These are phyloP conservation scores for Arabis alpina DNA, from an alignment of 345 rosid species.

Conservation along the genomic window DNA sequence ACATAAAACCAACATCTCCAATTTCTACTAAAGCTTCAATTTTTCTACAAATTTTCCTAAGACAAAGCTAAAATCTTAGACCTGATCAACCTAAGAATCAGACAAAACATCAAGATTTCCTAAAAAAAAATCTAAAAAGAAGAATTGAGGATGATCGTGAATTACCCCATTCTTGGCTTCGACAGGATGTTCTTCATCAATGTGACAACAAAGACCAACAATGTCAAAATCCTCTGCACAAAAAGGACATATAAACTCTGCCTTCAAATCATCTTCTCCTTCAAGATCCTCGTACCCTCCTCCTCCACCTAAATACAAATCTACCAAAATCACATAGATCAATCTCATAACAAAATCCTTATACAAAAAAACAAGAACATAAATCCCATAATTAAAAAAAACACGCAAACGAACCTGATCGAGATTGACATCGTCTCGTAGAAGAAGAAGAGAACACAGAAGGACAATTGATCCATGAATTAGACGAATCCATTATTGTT, in stretches of 20 bases:
- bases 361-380: not conserved
- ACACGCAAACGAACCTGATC: constrained; percentile 38
- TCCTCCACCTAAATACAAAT: constrained; percentile 64
- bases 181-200: constrained; percentile 90
- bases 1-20: constrained; percentile 4
- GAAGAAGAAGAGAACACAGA: constrained; percentile 43
- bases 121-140: not conserved
- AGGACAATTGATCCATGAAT: constrained; percentile 43
- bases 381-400: not conserved
- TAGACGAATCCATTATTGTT: constrained; percentile 33
- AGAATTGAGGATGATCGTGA: not conserved
- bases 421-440: constrained; percentile 36
- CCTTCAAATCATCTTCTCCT: constrained; percentile 64
- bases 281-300: constrained; percentile 61
- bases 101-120: not conserved
- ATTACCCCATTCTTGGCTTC: constrained; percentile 84
- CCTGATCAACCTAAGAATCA: constrained; percentile 15
- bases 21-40: constrained; percentile 14
- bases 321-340: constrained; percentile 35
- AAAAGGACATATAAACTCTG: constrained; percentile 76
- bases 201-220: constrained; percentile 86
- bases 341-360: not conserved
- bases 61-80: not conserved
- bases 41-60: not conserved
- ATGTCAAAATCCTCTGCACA: constrained; percentile 85